phyloP scores from a whole-genome alignment of 768 basidiomycete genomes.

The Podaxis rugospora region DNA sequence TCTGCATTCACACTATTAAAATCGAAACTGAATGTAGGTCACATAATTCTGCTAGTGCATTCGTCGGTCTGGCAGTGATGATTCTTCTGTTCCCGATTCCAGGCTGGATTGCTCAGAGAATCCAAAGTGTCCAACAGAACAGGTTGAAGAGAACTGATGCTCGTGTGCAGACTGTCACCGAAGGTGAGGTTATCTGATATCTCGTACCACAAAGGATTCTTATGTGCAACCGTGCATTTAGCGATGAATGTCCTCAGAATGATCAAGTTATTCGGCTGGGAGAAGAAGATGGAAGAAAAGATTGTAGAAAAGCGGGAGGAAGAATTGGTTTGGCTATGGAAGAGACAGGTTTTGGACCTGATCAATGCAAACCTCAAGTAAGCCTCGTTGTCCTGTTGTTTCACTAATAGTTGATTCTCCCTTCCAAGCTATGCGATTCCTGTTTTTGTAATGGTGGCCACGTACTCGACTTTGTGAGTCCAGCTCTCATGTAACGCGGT shows the following conservation, averaged over 20 bases:
- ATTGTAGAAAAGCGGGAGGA: conserved; percentile 58
- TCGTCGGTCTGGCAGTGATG: conserved; percentile 20
- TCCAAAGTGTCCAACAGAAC: conserved; percentile 46
- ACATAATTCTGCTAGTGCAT: conserved; percentile 37
- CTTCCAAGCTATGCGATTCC: conserved; percentile 51
- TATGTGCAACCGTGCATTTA: conserved; percentile 21
- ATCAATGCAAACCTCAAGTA: conserved; percentile 48
- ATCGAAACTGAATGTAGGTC: conserved; percentile 16
- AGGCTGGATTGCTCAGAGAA: conserved; percentile 46
- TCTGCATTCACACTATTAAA: conserved; percentile 21
- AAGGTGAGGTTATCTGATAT: conserved; percentile 33
- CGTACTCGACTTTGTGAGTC: conserved; percentile 52
- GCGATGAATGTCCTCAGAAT: conserved; percentile 57
- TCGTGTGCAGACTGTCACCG: conserved; percentile 58
- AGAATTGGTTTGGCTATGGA: conserved; percentile 55
- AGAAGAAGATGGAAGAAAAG: conserved; percentile 49
- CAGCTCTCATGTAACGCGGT: not conserved
- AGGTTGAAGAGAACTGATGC: conserved; percentile 54
- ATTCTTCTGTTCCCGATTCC: conserved; percentile 54
- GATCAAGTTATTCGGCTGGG: conserved; percentile 71
- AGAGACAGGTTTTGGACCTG: conserved; percentile 50
- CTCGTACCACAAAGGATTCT: conserved; percentile 1
- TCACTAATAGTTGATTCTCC: not conserved
- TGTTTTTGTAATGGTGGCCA: conserved; percentile 57
- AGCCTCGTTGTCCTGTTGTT: conserved; percentile 12